Base-by-base conservation (phyloP, 202 grass and related monocot species). In the Digitaria exilis region DNA sequence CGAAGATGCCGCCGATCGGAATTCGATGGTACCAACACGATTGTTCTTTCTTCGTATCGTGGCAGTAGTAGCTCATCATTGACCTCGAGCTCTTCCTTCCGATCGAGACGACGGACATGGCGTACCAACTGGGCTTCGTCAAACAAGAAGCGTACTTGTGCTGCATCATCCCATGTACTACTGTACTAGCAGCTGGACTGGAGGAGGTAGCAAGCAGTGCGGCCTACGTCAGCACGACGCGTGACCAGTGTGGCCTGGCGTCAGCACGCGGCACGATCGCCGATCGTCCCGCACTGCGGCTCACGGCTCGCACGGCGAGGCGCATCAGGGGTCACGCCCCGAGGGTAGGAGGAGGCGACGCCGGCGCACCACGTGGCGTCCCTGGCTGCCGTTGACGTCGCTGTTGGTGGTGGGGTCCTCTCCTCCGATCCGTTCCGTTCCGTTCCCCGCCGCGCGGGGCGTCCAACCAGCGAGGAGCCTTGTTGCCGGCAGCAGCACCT, bases 301-400 rank as follows among this genome's bases (percentile, higher is more conserved):
- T n/a, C n/a, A n/a, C n/a, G n/a, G n/a, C n/a, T 56, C 70, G 70
- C 22, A 24, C 56, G 11, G 54, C n/a, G n/a, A n/a, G n/a, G n/a
- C n/a, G n/a, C n/a, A n/a, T n/a, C 56, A 24, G 7, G 61, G 61
- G 30, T 35, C 61, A 19, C 26, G 30, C 62, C 31, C 29, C 60
- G 2, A 34, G 60, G 60, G 32, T n/a, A n/a, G 16, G 1, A 1
- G n/a, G n/a, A 16, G 56, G n/a, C n/a, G n/a, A n/a, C n/a, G n/a
- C n/a, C n/a, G n/a, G 56, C 15, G 71, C 60, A 41, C 42, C 69
- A 84, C 89, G 77, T 87, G 80, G 85, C 55, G n/a, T 8, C 14
- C 9, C 13, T 8, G 61, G 7, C 78, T 19, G 57, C 91, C 84
- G 88, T 74, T 54, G 81, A 68, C 66, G 87, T 93, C 84, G 81